Percentiles rank a stretch among this genome's conserved stretches.
phyloP scores from a whole-genome alignment of 2,329 filamentous ascomycete genomes.

The Ramichloridium luteum region DNA sequence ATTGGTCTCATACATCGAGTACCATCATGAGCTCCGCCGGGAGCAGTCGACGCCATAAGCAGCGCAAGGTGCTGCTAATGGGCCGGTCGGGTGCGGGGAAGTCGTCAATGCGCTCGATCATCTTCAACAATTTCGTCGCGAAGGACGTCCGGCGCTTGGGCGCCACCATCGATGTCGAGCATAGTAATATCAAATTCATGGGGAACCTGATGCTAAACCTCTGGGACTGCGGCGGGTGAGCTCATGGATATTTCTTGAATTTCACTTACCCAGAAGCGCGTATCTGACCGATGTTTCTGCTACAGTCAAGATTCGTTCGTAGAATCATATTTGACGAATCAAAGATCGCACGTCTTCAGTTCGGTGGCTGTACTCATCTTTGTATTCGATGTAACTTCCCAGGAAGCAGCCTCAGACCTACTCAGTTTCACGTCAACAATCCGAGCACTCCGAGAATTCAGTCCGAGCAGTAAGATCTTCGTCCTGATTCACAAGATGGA shows the following conservation, averaged over 20 bases:
- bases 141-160: constrained; percentile 86
- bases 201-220: constrained; percentile 94
- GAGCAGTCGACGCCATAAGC: constrained; percentile 37
- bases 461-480: constrained; percentile 70
- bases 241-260: constrained; percentile 4
- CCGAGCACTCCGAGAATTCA: constrained; percentile 76
- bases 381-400: constrained; percentile 96
- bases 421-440: constrained; percentile 88
- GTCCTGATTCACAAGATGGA: constrained; percentile 99
- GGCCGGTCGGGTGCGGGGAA: constrained; percentile 96
- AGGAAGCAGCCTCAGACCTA: constrained; percentile 85
- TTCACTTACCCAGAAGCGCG: background rate
- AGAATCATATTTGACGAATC: constrained; percentile 93
- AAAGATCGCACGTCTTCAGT: constrained; percentile 91
- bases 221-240: constrained; percentile 90
- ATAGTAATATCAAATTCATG: constrained; percentile 97
- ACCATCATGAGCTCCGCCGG: constrained; percentile 19
- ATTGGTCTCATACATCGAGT: background rate
- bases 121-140: constrained; percentile 97
- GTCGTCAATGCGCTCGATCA: constrained; percentile 96
- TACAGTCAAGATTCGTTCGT: constrained; percentile 89
- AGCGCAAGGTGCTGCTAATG: constrained; percentile 47
- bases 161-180: constrained; percentile 95
- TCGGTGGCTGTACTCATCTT: constrained; percentile 96
- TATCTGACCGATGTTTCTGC: too few relatives aligned